Evolutionary conservation across 2,329 filamentous ascomycete genomes (phyloP), one percentile per base, ranked within the genome.

Genomic region (Periconia macrospinosa): DNA sequence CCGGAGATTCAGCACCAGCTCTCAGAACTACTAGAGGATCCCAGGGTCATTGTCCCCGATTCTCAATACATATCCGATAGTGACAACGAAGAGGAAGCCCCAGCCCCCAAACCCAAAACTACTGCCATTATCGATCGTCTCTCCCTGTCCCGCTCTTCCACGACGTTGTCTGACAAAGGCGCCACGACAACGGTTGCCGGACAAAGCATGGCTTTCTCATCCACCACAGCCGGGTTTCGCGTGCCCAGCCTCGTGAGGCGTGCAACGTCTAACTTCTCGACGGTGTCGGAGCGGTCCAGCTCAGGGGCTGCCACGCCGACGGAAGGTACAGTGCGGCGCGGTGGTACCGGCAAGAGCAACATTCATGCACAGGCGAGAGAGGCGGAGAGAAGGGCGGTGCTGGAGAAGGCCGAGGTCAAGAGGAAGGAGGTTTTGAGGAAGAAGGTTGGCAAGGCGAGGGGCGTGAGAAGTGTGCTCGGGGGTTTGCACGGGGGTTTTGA

Each of bases 1-100:
- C 85, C 86, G 27, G 91, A 97, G 66, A 89, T 97, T 57, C 86
- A 91, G 52, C 86, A 93, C 70, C 91, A 90, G 0, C 78, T 97
- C 7, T 95, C 90, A 5, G 90, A 88, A 71, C 81, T 97, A 10
- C 86, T 96, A 15, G 92, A 96, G 48, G 83, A 84, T 40, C 79
- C 79, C 0, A 63, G 62, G 17, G 68, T 77, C n/a, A 68, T 78
- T 7, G 85, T 89, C 42, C 82, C 84, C 23, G 80, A 84, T 52
- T 81, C 83, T 15, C 68, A 76, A 58, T 65, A 61, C 57, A 56
- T 65, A 35, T 65, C 67, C 18, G 68, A 73, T 42, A 76, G 75
- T 0, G 76, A 78, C 19, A 71, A 73, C 27, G 74, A 79, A 71
- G 65, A 63, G 67, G 13, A 18, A 23, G 15, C 33, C 15, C 41